These are phyloP conservation scores for Eragrostis nindensis DNA, from an alignment of 176 grass and related monocot species.

Conservation along the genomic window DNA sequence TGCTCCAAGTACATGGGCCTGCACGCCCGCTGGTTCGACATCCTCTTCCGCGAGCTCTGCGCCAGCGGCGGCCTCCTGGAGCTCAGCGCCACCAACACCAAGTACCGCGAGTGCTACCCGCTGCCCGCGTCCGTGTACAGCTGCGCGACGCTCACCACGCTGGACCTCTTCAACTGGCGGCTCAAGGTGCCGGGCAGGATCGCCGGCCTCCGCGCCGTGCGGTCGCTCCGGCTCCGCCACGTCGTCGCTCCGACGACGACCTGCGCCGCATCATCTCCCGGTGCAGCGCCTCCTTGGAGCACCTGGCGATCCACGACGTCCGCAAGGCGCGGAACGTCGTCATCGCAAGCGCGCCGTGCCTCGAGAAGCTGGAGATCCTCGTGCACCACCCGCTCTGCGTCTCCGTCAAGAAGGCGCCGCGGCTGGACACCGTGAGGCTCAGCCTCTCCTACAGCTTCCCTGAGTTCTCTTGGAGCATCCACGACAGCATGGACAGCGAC, in stretches of 20 bases:
- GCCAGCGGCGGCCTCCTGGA: neutral
- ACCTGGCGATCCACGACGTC: neutral
- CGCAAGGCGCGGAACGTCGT: slow-evolving; percentile 27
- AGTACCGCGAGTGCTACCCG: neutral
- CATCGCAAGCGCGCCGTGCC: neutral
- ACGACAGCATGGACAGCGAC: neutral
- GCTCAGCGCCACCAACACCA: neutral
- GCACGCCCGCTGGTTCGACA: neutral
- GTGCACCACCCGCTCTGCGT: neutral
- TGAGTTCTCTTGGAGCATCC: neutral
- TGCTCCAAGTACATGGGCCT: neutral
- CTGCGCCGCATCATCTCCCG: slow-evolving; percentile 3
- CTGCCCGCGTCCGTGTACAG: neutral
- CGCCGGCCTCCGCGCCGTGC: neutral
- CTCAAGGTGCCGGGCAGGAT: neutral
- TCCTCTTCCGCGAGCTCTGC: neutral
- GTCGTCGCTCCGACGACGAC: neutral
- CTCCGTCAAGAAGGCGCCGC: neutral
- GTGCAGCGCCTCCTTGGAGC: slow-evolving; percentile 34
- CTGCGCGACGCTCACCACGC: slow-evolving; percentile 19
- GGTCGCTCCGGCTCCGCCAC: neutral
- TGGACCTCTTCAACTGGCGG: neutral
- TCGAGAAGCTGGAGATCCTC: neutral
- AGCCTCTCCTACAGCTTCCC: neutral
- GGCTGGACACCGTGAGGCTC: neutral